These are phyloP conservation scores for Aspergillus awamori DNA, from an alignment of 2,329 filamentous ascomycete species.

Conservation along the genomic window DNA sequence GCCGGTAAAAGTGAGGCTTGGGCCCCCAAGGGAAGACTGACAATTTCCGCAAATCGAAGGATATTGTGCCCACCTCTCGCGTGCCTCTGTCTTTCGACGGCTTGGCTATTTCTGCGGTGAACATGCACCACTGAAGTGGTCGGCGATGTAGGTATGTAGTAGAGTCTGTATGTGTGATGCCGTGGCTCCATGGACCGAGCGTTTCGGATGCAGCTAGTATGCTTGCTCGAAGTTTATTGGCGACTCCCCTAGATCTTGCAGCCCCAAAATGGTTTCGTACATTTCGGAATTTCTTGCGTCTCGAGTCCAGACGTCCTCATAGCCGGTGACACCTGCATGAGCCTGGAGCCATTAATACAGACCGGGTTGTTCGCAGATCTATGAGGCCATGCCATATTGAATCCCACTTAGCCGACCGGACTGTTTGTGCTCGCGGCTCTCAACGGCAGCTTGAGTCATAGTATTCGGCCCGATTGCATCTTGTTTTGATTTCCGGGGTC, in stretches of 20 bases:
- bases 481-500: constrained; percentile 8
- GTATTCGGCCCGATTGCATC: not conserved
- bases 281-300: constrained; percentile 12
- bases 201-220: constrained; percentile 14
- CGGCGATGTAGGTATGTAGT: constrained; percentile 22
- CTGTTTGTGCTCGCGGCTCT: not conserved
- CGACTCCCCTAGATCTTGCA: constrained; percentile 9
- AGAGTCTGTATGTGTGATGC: constrained; percentile 29
- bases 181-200: constrained; percentile 37
- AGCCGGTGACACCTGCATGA: constrained; percentile 18
- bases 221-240: constrained; percentile 11
- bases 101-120: constrained; percentile 20
- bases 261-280: constrained; percentile 8
- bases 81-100: constrained; percentile 12
- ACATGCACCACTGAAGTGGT: constrained; percentile 21
- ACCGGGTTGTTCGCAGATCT: constrained; percentile 11
- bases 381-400: constrained; percentile 13
- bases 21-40: constrained; percentile 17
- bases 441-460: not conserved
- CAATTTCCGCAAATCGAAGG: constrained; percentile 23
- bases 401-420: constrained; percentile 7
- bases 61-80: constrained; percentile 12
- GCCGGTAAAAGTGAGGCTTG: constrained; percentile 30
- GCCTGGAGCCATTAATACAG: constrained; percentile 14
- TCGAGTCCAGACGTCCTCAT: constrained; percentile 9